Evolutionary conservation across 2,329 filamentous ascomycete species (phyloP).

Genomic region (Verticillium alfalfae): DNA sequence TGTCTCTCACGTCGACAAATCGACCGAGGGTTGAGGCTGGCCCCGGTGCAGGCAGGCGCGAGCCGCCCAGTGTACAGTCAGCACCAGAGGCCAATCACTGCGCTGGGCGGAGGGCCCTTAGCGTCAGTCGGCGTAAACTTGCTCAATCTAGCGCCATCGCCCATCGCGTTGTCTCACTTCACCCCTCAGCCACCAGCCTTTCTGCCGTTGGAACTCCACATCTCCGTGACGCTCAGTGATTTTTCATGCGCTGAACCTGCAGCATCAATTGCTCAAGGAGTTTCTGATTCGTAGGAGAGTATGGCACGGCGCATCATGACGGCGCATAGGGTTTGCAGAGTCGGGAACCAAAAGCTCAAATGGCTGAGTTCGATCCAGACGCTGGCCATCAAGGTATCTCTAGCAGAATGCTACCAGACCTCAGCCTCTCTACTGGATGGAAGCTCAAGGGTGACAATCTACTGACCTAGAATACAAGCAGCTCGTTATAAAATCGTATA

Average conservation of each 20-base stretch:
- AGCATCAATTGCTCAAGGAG: not conserved
- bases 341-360: no score
- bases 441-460: no score
- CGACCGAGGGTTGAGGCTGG: not conserved
- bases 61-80: not conserved
- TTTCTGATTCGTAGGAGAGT: no score
- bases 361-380: no score
- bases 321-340: no score
- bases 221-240: not conserved
- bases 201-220: not conserved
- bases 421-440: no score
- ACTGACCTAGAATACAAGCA: no score
- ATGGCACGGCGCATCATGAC: no score
- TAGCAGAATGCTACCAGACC: no score
- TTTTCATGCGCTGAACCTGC: not conserved
- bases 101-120: not conserved
- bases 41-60: not conserved
- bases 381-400: no score
- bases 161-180: not conserved
- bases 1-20: not conserved
- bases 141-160: not conserved
- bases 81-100: not conserved
- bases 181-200: not conserved
- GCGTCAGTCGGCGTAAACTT: not conserved
- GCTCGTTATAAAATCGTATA: no score